These are phyloP conservation scores for Sphagnurus paluster DNA, from an alignment of 1,284 basidiomycete species.

Conservation along the genomic window DNA sequence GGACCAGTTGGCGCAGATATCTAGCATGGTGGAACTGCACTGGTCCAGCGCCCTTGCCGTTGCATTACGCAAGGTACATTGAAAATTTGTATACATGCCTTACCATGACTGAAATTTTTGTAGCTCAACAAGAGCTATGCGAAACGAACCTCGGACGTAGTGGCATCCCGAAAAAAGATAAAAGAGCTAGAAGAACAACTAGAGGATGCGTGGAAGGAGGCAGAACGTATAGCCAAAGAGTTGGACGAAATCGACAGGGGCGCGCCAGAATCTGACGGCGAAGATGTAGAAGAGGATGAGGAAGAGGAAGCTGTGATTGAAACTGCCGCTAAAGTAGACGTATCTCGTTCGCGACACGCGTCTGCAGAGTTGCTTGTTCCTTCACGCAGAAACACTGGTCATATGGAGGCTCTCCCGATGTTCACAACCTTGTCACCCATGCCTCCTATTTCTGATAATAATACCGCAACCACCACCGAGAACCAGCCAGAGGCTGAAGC, in stretches of 20 bases:
- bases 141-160: conserved; percentile 58
- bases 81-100: conserved; percentile 4
- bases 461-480: no score
- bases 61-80: conserved; percentile 63
- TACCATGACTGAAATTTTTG: conserved; percentile 3
- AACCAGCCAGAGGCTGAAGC: not conserved
- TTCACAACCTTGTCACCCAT: conserved; percentile 20
- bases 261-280: conserved; percentile 4
- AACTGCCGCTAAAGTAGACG: conserved; percentile 40
- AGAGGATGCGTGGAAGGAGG: conserved; percentile 79
- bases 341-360: conserved; percentile 32
- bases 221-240: conserved; percentile 68
- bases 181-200: conserved; percentile 63
- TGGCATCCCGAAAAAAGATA: conserved; percentile 45
- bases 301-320: conserved; percentile 37
- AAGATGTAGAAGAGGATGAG: conserved; percentile 13
- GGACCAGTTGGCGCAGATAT: conserved; percentile 66
- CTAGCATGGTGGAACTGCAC: conserved; percentile 60
- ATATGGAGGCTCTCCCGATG: conserved; percentile 15
- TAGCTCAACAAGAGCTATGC: conserved; percentile 70
- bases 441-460: conserved; percentile 13
- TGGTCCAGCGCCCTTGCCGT: conserved; percentile 72
- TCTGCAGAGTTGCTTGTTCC: conserved; percentile 17
- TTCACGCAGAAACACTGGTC: conserved; percentile 11
- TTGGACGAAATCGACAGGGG: conserved; percentile 53